Evolutionary conservation across 140 eudicot species (phyloP), one percentile per base, ranked within the genome.

Genomic region (Ambrosia hybrid): DNA sequence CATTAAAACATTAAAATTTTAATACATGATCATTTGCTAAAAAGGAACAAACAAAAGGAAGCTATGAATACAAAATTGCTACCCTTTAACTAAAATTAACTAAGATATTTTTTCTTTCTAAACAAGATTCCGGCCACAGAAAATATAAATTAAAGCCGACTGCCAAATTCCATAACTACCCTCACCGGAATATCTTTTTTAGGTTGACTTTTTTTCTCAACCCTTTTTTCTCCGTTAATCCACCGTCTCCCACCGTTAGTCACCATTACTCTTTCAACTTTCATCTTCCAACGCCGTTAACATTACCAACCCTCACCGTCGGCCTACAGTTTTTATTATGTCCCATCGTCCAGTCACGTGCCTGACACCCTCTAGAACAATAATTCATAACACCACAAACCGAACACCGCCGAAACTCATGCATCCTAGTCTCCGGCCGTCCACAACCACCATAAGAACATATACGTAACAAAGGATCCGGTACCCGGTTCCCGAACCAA

Each of bases 321-420:
- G 92, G 92, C 1, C 74, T 69, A 65, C 98, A 89, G 48, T 73
- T 85, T 41, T 33, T 81, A 64, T 73, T 82, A 33, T 92, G 98
- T 8, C 98, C 84, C 72, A 75, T 69, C 67, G 89, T 85, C 98
- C 98, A 92, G 34, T 92, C 98, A n/a, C 86, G 84, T 48, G 98
- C 96, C 66, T 92, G 96, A 52, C 98, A 92, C 0, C 95, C 96
- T 5, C 98, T 87, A 5, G 98, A 89, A 74, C 98, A 92, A 57
- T 92, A 92, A 53, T 83, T 89, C 78, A 83, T 93, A 6, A 82
- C 78, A 0, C 96, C 96, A 38, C 98, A 92, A 15, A 82, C 96
- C 6, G 96, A 87, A 53, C 98, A 92, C 74, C 96, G 73, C 4
- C 98, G 78, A 65, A 92, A 92, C 81, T 92, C 98, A 39, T 92